Base-by-base conservation (phyloP, 2,329 filamentous ascomycete species). In the Rutstroemia sydowiana region DNA sequence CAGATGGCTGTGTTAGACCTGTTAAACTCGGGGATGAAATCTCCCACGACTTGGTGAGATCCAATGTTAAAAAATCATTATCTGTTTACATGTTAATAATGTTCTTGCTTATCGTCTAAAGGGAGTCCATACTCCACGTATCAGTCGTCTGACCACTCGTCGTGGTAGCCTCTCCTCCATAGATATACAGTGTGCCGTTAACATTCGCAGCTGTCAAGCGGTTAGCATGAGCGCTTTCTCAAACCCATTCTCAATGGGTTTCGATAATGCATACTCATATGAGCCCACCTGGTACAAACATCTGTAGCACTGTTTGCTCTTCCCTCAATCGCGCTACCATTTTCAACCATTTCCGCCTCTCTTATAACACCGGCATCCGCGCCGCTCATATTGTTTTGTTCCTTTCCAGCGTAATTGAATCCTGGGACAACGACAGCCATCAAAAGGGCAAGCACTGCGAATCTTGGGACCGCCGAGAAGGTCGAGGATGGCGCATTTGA, bases 161-260 rank as follows among this genome's bases (percentile, higher is more conserved):
- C 1, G 73, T 77, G 45, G 75, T 85, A 13, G 80, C 76, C 58
- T 85, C 76, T 23, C 87, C 87, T 32, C 87, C 87, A 59, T 88
- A 91, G 50, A 88, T 77, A 64, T 88, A 91, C 3, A 90, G 63
- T 0, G 85, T 90, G 13, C 85, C 86, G 58, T 89, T 89, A 14
- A 91, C 74, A 32, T 86, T 65, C 3, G 87, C 81, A 55, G 74
- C 79, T 57, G 57, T 23, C n/a, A 37, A 44, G 16, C 5, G 23
- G 37, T 49, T 46, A 10, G 2, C 45, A 8, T 28, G 23, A 21
- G 8, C 13, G 21, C 20, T 41, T 23, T 5, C 39, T 23, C 39
- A 23, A 21, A 21, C 32, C 40, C 8, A 36, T 13, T 18, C 26
- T n/a, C 23, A n/a, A 31, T 9, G 14, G 10, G 44, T 16, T 32